Evolutionary conservation across 2,329 filamentous ascomycete genomes (phyloP), one percentile per base, ranked within the genome.

Genomic region (Tolypocladium cylindrosporum): DNA sequence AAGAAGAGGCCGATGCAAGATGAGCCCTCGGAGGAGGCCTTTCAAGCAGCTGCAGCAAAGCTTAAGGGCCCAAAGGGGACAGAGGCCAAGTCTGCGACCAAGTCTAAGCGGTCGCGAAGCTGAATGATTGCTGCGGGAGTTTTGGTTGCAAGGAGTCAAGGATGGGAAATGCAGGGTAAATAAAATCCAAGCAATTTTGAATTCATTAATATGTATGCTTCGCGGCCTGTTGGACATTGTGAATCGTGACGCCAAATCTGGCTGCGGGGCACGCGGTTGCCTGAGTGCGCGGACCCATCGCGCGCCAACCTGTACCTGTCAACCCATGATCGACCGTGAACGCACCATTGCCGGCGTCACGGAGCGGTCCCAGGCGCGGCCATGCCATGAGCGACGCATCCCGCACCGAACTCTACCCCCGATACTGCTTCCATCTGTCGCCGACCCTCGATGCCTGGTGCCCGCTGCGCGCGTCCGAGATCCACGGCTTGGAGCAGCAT

Each of bases 371-470:
- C 36, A 56, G 57, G 54, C 59, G 64, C 61, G 63, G 69, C 60
- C 69, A 78, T 81, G 77, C 74, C 75, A 84, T 84, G 81, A 80
- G 72, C 67, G 71, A 72, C 66, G 64, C 65, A 50, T 59, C 63
- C 50, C 60, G 66, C 58, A 64, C 71, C 61, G 62, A 62, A 57
- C 71, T 81, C 63, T 88, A 87, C 64, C 83, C 82, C 10, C 78
- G 80, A 59, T 86, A 85, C 69, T 86, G 84, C 68, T 86, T 87
- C 67, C 74, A 80, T 60, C 75, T 85, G 37, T 84, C 85, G 19
- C 83, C 82, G 4, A 87, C 84, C 36, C 77, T 81, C 65, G 79
- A 78, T 59, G 75, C 68, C 60, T 88, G 82, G 82, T 86, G 81
- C 64, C 78, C 82, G 56, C 65, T 88, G 54, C 77, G 73, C 43